A percentile compares a stretch with the other conserved stretches of the same genome.
Evolutionary conservation across 306 rosid species (phyloP).

Genomic region (Ziziphus jujuba): DNA sequence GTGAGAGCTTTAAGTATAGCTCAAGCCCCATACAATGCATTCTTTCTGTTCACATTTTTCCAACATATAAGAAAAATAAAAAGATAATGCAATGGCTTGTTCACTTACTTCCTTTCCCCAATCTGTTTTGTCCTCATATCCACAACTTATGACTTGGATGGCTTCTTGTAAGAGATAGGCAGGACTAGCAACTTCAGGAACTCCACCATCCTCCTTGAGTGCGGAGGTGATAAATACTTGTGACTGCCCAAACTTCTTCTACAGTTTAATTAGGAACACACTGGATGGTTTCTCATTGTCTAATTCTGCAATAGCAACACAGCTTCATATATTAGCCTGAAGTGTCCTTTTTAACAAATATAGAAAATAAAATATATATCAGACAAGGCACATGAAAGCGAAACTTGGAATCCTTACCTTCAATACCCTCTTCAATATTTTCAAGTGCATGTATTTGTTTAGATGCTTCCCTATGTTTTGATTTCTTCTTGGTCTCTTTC

Average conservation of each 20-base stretch:
- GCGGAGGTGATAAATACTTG: conserved; percentile 82
- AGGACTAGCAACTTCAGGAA: conserved; percentile 58
- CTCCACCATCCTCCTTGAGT: conserved; percentile 80
- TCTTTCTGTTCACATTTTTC: conserved; percentile 3
- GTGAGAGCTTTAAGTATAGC: background rate
- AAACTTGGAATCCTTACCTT: conserved; percentile 45
- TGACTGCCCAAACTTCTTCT: conserved; percentile 92
- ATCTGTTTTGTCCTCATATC: conserved; percentile 94
- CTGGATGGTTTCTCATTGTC: conserved; percentile 40
- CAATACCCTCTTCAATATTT: conserved; percentile 76
- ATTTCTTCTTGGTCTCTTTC: conserved; percentile 71
- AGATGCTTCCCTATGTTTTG: conserved; percentile 88
- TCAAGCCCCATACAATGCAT: background rate
- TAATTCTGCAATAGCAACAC: conserved; percentile 48
- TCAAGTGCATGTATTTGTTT: conserved; percentile 97
- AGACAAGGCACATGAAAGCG: background rate
- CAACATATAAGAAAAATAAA: background rate
- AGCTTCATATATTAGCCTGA: conserved; percentile 4
- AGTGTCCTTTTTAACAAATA: background rate
- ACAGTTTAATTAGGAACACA: conserved; percentile 66
- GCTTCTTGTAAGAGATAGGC: conserved; percentile 90
- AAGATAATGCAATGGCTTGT: conserved; percentile 2
- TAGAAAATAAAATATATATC: background rate
- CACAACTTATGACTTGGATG: conserved; percentile 94
- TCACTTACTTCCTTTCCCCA: conserved; percentile 94